These are phyloP conservation scores for Aspergillus viridinutans DNA, from an alignment of 2,329 filamentous ascomycete genomes.

Conservation along the genomic window DNA sequence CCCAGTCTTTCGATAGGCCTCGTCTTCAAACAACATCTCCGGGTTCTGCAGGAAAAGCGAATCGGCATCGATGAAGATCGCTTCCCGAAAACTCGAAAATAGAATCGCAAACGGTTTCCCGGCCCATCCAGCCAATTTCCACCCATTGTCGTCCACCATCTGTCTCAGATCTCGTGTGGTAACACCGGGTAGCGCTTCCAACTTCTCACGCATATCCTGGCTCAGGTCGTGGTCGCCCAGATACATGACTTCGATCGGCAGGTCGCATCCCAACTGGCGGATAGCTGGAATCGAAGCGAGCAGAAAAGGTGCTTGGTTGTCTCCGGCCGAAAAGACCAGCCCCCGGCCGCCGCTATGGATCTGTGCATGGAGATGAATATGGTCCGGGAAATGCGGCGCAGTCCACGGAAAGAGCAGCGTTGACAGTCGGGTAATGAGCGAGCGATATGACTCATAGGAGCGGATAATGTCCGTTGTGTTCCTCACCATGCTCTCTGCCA, in stretches of 20 bases:
- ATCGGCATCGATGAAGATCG: constrained; percentile 47
- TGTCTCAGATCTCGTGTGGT: constrained; percentile 42
- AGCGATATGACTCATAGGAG: constrained; percentile 42
- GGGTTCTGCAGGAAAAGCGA: constrained; percentile 44
- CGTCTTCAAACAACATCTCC: constrained; percentile 40
- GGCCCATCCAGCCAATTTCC: constrained; percentile 45
- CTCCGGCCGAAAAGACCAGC: constrained; percentile 44
- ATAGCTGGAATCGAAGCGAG: constrained; percentile 38
- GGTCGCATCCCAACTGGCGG: constrained; percentile 12
- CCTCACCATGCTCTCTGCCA: constrained; percentile 17
- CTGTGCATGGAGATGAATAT: constrained; percentile 42
- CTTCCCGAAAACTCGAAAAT: constrained; percentile 45
- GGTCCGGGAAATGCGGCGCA: constrained; percentile 42
- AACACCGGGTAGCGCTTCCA: constrained; percentile 43
- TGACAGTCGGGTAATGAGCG: constrained; percentile 37
- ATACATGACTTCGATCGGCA: constrained; percentile 19
- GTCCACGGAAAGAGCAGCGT: constrained; percentile 29
- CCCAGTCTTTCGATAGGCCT: constrained; percentile 40
- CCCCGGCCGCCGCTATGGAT: constrained; percentile 41
- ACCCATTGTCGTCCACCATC: constrained; percentile 45
- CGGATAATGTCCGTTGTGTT: constrained; percentile 25
- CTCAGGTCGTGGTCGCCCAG: constrained; percentile 43
- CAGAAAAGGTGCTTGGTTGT: constrained; percentile 42
- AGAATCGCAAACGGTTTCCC: constrained; percentile 47
- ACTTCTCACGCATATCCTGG: constrained; percentile 38